These are phyloP conservation scores for Santalum album DNA, from an alignment of 164 flowering plant species.

Conservation along the genomic window DNA sequence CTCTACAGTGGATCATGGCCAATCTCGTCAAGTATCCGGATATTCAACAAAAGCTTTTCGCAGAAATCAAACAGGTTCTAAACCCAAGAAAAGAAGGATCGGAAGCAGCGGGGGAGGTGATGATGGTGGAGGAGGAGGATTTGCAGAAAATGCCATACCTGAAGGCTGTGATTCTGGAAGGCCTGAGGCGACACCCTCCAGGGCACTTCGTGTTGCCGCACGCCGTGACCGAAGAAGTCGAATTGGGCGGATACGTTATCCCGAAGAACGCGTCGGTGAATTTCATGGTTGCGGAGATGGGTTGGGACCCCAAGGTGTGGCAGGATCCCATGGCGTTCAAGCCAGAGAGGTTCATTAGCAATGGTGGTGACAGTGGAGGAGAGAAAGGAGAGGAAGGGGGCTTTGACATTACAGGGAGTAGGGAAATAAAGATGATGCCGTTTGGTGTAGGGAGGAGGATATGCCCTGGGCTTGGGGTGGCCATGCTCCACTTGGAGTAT, in stretches of 20 bases:
- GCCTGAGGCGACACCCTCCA: slow-evolving; percentile 32
- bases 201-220: slow-evolving; percentile 30
- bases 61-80: slow-evolving; percentile 19
- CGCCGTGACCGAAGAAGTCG: slow-evolving; percentile 19
- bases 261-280: slow-evolving; percentile 24
- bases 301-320: slow-evolving; percentile 25
- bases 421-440: slow-evolving; percentile 48
- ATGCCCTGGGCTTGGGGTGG: slow-evolving; percentile 19
- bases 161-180: slow-evolving; percentile 35
- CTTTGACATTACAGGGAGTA: slow-evolving; percentile 31
- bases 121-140: slow-evolving; percentile 19
- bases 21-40: slow-evolving; percentile 31
- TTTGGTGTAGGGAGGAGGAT: slow-evolving; percentile 40
- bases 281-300: slow-evolving; percentile 29
- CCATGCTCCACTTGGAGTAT: slow-evolving; percentile 18
- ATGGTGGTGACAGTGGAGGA: not conserved
- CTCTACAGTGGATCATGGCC: slow-evolving; percentile 31
- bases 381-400: slow-evolving; percentile 9
- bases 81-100: not conserved
- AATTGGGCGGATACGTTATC: slow-evolving; percentile 17
- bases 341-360: slow-evolving; percentile 33
- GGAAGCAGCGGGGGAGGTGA: slow-evolving; percentile 17
- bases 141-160: slow-evolving; percentile 21
- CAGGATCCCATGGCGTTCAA: slow-evolving; percentile 31
- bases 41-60: slow-evolving; percentile 23